Evolutionary conservation across 345 rosid genomes (phyloP).

Genomic region (Populus euphratica): DNA sequence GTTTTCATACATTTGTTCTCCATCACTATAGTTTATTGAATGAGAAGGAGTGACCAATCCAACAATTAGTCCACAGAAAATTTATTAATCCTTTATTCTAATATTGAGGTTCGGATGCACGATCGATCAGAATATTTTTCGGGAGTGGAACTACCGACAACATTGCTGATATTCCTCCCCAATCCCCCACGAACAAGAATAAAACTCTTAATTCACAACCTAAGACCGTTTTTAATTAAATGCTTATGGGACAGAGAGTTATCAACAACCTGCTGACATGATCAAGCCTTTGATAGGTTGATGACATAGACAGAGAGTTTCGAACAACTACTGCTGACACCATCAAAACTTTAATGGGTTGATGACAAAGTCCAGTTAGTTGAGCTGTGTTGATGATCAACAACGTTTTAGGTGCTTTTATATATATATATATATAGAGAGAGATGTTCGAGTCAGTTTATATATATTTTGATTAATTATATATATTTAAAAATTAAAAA

Average conservation of each 20-base stretch:
- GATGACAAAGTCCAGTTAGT: neutral
- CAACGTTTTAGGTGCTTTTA: neutral
- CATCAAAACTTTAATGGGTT: neutral
- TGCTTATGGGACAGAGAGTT: neutral
- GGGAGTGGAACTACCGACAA: neutral
- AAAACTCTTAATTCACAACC: neutral
- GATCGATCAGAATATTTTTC: neutral
- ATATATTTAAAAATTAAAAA: too few relatives aligned
- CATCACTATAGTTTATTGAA: neutral
- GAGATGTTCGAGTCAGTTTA: too few relatives aligned
- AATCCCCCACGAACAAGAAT: neutral
- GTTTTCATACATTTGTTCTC: neutral
- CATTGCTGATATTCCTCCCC: neutral
- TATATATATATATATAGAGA: too few relatives aligned
- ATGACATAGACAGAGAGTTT: neutral
- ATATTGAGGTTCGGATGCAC: neutral
- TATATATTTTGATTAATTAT: fast-evolving
- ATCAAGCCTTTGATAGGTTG: neutral
- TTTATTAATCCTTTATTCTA: neutral
- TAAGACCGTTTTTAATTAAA: neutral
- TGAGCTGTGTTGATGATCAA: neutral
- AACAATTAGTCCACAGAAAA: neutral
- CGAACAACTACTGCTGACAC: neutral
- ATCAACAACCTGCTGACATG: neutral
- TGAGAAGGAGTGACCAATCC: too few relatives aligned